Base-by-base conservation (phyloP, 2,329 filamentous ascomycete species). In the Botrytis sinoallii region DNA sequence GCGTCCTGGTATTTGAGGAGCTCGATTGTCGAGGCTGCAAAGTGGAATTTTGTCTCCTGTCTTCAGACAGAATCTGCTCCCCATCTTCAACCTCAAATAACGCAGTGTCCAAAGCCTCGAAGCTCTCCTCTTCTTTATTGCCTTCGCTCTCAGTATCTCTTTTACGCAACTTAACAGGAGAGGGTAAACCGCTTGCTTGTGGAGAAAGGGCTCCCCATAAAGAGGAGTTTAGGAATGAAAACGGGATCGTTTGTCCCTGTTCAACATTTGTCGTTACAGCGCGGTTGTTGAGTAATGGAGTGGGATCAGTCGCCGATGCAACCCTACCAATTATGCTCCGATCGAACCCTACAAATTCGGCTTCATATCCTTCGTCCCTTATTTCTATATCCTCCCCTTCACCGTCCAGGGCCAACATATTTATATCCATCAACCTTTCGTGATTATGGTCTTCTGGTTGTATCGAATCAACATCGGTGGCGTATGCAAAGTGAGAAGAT, bases 251-350 rank as follows among this genome's bases (percentile, higher is more conserved):
- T 59, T 84, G 84, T 38, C 92, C 93, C 10, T 89, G 85, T 5
- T 85, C 80, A 40, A 96, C 84, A 73, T 92, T 91, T 77, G 87
- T 84, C 59, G 84, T 83, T 76, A 84, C 83, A 25, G 89, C 88
- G 46, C 86, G 84, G 81, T 97, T 94, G 79, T 95, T 94, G 18
- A 82, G 83, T 73, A 91, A 83, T 3, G 86, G 79, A 12, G 83
- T 84, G 22, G 88, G 80, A 71, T 77, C 76, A 42, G 81, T 85
- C 1, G 84, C 85, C 7, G 83, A 83, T 40, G 88, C 85, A 65
- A 87, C 87, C 76, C 90, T 87, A 65, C 91, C 90, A 74, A 92
- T 84, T 61, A 93, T 87, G 73, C 87, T 87, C 76, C 88, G 85
- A 77, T 89, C 89, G 77, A 92, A 88, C 12, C 86, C 83, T 16